These are phyloP conservation scores for Oenanthe javanica DNA, from an alignment of 140 eudicot species.

Conservation along the genomic window DNA sequence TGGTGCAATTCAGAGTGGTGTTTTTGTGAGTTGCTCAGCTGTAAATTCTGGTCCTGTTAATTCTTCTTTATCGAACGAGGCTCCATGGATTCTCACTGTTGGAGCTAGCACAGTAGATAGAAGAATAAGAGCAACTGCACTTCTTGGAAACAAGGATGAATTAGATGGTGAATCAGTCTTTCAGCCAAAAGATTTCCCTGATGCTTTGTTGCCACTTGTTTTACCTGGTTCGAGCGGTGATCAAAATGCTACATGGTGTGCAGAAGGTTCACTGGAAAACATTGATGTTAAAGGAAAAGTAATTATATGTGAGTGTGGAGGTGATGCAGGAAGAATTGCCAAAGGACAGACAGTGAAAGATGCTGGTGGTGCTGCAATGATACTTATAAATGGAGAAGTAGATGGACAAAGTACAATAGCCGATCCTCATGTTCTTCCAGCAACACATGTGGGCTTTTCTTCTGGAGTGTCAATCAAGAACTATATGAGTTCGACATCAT, in stretches of 20 bases:
- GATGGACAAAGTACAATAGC: slow-evolving; percentile 24
- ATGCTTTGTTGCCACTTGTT: slow-evolving; percentile 26
- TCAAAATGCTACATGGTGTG: slow-evolving; percentile 17
- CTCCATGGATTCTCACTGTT: slow-evolving; percentile 31
- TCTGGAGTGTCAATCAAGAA: slow-evolving; percentile 22
- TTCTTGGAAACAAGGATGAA: slow-evolving; percentile 38
- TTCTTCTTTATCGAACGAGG: slow-evolving; percentile 8
- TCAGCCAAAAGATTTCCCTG: slow-evolving; percentile 43
- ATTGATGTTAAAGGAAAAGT: slow-evolving; percentile 43
- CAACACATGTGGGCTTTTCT: slow-evolving; percentile 27
- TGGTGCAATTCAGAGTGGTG: not conserved
- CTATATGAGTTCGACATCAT: slow-evolving; percentile 23
- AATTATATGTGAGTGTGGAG: slow-evolving; percentile 22
- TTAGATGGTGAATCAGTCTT: slow-evolving; percentile 44
- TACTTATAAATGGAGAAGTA: slow-evolving; percentile 17
- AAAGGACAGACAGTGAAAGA: slow-evolving; percentile 35
- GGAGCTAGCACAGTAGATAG: slow-evolving; percentile 76
- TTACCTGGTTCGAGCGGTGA: slow-evolving; percentile 29
- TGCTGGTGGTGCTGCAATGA: slow-evolving; percentile 42
- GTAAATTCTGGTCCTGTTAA: not conserved
- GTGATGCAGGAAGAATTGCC: not conserved
- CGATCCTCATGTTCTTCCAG: slow-evolving; percentile 33
- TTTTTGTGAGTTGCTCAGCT: not conserved
- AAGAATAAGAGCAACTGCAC: slow-evolving; percentile 29
- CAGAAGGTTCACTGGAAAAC: slow-evolving; percentile 22